A percentile compares a stretch with the other conserved stretches of the same genome.
phyloP scores from a whole-genome alignment of 164 flowering plant genomes.

The Tinospora cordifolia region DNA sequence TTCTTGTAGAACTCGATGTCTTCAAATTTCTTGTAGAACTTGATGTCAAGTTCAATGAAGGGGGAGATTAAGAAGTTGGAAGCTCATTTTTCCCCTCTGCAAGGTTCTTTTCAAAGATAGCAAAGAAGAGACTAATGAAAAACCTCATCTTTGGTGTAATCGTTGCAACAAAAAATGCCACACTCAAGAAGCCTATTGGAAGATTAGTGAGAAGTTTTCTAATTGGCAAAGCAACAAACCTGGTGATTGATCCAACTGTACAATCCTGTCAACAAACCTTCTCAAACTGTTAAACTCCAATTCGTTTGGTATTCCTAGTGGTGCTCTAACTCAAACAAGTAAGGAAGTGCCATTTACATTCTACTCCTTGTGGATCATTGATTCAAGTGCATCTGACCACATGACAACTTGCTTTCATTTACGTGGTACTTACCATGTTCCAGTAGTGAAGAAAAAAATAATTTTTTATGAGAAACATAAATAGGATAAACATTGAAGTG shows the following conservation, averaged over 20 bases:
- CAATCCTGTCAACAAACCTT: not conserved
- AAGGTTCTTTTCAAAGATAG: not conserved
- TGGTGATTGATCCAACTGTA: not conserved
- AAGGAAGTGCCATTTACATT: not conserved
- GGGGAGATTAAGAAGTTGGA: slow-evolving; percentile 1
- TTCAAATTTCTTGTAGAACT: slow-evolving; percentile 5
- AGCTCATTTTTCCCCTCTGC: not conserved
- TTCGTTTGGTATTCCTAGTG: not conserved
- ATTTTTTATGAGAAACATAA: too few relatives aligned
- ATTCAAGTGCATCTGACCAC: not conserved
- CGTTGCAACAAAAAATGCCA: slow-evolving; percentile 7
- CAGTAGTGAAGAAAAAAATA: too few relatives aligned
- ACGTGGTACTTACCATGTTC: not conserved
- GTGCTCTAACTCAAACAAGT: not conserved
- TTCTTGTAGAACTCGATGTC: slow-evolving; percentile 2
- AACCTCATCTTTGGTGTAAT: not conserved
- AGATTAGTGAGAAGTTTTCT: slow-evolving; percentile 9
- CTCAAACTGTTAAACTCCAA: not conserved
- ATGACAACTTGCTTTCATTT: not conserved
- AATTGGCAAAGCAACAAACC: slow-evolving; percentile 2
- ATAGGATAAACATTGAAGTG: too few relatives aligned
- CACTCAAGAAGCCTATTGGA: slow-evolving; percentile 11
- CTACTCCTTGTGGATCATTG: slow-evolving; percentile 1
- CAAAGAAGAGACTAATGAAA: not conserved
- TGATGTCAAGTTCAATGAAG: slow-evolving; percentile 8